Base-by-base conservation (phyloP, 2,329 filamentous ascomycete species). In the Neospermospora avenae region DNA sequence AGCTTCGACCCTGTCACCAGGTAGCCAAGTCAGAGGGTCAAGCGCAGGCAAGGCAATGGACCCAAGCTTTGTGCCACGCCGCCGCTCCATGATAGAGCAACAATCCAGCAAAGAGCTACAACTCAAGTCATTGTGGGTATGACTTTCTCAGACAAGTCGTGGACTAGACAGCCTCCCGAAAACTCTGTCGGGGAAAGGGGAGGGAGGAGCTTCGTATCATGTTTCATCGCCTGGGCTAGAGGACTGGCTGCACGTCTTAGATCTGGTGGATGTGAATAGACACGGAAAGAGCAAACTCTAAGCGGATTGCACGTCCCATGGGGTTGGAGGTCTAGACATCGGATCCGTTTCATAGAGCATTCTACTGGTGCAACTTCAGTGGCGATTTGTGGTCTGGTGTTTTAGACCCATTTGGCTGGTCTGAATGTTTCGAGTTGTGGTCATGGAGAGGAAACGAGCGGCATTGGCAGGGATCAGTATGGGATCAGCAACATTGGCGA, bases 211-310 rank as follows among this genome's bases (percentile, higher is more conserved):
- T 18, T 39, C 37, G 51, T 46, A 5, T 31, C 18, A 37, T 25
- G 31, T 59, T 59, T 55, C 31, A 54, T 42, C 31, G 24, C 24
- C 2, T 16, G n/a, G 41, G 49, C 34, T 20, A 39, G 18, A 55
- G 20, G 57, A 59, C 37, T 55, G 49, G 57, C 35, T 41, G 42
- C 34, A 59, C 28, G 28, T 31, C 28, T 31, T 31, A 31, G 28
- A 31, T 31, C 28, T 31, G 5, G 28, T 5, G 28, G 28, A n/a
- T n/a, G 20, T 58, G 57, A 37, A 41, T 13, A 34, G 57, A 35
- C 48, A 31, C 18, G 28, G 14, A n/a, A n/a, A 39, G 14, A 20
- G 20, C 35, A 28, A 54, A 49, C 22, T 25, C 22, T 34, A 48
- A 28, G 51, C 41, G 11, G 28, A 31, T 31, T 31, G 57, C 34